Conservation (phyloP, 805 yeast species). For the Wickerhamomyces hampshirensis region DNA sequence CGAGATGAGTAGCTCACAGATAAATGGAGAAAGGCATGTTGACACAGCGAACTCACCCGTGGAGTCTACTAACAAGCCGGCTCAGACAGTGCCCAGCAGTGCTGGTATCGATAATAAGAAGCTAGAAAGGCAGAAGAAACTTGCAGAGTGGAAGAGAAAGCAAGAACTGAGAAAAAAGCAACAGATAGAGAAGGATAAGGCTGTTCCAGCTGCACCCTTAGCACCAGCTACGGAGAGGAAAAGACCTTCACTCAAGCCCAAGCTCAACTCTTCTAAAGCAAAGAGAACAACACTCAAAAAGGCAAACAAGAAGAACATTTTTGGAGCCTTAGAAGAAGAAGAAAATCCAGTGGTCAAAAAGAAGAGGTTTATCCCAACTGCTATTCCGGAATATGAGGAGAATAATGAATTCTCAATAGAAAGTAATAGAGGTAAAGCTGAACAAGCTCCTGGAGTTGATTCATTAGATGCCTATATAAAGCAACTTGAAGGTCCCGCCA, state of each 20-base stretch:
- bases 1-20: background rate
- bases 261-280: no score
- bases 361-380: constrained; percentile 20
- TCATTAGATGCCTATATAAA: constrained; percentile 45
- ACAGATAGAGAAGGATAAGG: constrained; percentile 17
- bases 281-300: no score
- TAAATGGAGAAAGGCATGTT: constrained; percentile 11
- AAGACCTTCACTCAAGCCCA: no score
- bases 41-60: background rate
- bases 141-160: constrained; percentile 24
- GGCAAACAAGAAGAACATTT: constrained; percentile 15
- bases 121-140: constrained; percentile 35
- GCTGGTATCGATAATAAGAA: constrained; percentile 17
- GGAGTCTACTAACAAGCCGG: constrained; percentile 7
- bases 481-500: constrained; percentile 9
- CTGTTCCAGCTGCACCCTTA: background rate
- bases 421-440: background rate
- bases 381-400: no score
- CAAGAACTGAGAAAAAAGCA: no score
- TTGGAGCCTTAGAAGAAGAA: constrained; percentile 30
- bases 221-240: no score
- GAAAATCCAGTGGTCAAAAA: constrained; percentile 16
- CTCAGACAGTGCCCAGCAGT: constrained; percentile 5
- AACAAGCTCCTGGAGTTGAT: constrained; percentile 15
- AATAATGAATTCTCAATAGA: no score